Evolutionary conservation across 306 rosid genomes (phyloP).

Genomic region (Styphnolobium japonicum): DNA sequence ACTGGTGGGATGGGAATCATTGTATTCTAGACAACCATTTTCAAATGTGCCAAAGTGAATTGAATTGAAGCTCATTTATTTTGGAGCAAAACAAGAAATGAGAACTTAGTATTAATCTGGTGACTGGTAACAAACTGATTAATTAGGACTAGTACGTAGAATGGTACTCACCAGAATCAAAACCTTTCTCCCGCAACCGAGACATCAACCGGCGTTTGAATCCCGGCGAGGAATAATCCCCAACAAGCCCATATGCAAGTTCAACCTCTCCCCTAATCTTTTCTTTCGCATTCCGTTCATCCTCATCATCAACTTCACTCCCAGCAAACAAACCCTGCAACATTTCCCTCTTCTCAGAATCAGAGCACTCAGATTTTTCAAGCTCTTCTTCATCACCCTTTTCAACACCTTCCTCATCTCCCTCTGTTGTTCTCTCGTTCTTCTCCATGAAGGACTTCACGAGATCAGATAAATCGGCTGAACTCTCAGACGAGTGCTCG

Average conservation of each 20-base stretch:
- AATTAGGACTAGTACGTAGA: not conserved
- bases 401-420: not conserved
- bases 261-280: conserved; percentile 43
- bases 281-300: conserved; percentile 30
- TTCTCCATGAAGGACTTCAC: conserved; percentile 78
- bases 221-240: conserved; percentile 30
- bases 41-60: not conserved
- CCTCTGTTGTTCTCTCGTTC: conserved; percentile 9
- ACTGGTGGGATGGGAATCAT: not conserved
- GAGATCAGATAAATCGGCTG: conserved; percentile 59
- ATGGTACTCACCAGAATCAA: conserved; percentile 75
- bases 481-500: conserved; percentile 72
- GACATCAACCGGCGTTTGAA: conserved; percentile 70
- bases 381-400: not conserved
- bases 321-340: conserved; percentile 35
- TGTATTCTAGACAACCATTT: not conserved
- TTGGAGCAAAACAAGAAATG: not conserved
- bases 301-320: conserved; percentile 2
- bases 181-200: conserved; percentile 56
- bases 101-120: not conserved
- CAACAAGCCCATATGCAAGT: conserved; percentile 23
- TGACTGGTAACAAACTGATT: not conserved
- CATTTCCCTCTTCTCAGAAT: conserved; percentile 39
- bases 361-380: conserved; percentile 34
- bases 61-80: not conserved